phyloP scores from a whole-genome alignment of 805 yeast genomes.

The Teunomyces aglyptinius region DNA sequence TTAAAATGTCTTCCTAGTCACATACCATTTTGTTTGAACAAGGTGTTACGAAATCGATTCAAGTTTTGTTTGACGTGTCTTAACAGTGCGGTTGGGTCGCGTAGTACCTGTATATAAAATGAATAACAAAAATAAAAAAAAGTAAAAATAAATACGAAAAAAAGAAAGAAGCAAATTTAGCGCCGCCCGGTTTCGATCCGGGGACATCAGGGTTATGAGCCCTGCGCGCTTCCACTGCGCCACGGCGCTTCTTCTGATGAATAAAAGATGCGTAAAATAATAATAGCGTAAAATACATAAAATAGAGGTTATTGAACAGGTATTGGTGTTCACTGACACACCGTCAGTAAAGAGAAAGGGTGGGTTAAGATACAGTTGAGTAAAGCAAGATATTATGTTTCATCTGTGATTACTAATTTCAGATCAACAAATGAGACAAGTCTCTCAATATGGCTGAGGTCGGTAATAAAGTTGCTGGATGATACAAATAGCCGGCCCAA shows the following conservation, averaged over 20 bases:
- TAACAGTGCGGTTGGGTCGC: neutral
- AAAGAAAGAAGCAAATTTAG: slow-evolving; percentile 42
- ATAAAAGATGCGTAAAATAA: neutral
- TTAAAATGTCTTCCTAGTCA: neutral
- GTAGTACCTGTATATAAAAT: neutral
- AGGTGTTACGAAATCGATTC: neutral
- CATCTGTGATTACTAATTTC: too few relatives aligned
- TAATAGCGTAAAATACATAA: neutral
- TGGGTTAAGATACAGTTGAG: too few relatives aligned
- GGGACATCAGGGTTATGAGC: slow-evolving; percentile 99
- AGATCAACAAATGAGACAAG: too few relatives aligned
- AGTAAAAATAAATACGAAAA: slow-evolving; percentile 25
- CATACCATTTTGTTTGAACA: slow-evolving; percentile 9
- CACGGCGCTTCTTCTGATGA: slow-evolving; percentile 69
- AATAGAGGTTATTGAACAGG: too few relatives aligned
- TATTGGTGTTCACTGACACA: too few relatives aligned
- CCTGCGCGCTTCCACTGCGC: slow-evolving; percentile 99
- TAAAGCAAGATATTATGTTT: too few relatives aligned
- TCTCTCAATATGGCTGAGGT: too few relatives aligned
- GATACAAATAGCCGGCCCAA: neutral
- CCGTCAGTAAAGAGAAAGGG: too few relatives aligned
- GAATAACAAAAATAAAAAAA: slow-evolving; percentile 6
- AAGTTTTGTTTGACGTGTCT: slow-evolving; percentile 9
- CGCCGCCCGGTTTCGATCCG: slow-evolving; percentile 96
- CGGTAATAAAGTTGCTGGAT: neutral